Conservation (phyloP, 768 basidiomycete genomes). For the Cytidiella melzeri region DNA sequence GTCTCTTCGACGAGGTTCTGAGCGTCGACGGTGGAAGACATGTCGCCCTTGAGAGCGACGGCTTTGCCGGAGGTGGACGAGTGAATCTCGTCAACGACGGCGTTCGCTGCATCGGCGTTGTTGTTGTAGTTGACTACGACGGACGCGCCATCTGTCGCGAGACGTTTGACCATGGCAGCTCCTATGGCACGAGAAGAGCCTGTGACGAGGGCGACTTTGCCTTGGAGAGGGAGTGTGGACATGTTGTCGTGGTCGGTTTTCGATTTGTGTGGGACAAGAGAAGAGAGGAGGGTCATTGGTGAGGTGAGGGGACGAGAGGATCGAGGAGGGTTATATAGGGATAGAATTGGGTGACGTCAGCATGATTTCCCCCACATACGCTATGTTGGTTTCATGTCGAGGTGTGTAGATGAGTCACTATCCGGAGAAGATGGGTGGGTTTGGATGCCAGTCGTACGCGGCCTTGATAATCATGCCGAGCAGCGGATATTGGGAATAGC, state of each 20-base stretch:
- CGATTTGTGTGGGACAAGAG: too few relatives aligned
- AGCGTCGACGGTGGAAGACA: constrained; percentile 18
- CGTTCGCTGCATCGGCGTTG: constrained; percentile 15
- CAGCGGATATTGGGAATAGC: too few relatives aligned
- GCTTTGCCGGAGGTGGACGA: constrained; percentile 12
- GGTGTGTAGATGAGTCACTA: too few relatives aligned
- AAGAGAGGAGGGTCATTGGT: too few relatives aligned
- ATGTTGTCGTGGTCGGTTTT: constrained; percentile 1
- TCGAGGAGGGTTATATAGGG: too few relatives aligned
- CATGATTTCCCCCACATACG: too few relatives aligned
- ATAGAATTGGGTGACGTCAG: too few relatives aligned
- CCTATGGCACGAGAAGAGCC: constrained; percentile 25
- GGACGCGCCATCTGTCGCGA: constrained; percentile 24
- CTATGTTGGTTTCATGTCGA: too few relatives aligned
- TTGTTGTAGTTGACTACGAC: constrained; percentile 21
- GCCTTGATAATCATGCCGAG: too few relatives aligned
- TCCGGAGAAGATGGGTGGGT: too few relatives aligned
- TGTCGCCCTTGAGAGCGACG: constrained; percentile 22
- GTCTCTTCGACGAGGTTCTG: constrained; percentile 21
- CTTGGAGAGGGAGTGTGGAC: constrained; percentile 13
- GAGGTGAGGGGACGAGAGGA: too few relatives aligned
- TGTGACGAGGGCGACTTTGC: constrained; percentile 25
- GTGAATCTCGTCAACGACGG: constrained; percentile 14
- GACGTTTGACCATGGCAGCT: constrained; percentile 20
- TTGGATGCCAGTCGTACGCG: too few relatives aligned